phyloP scores from a whole-genome alignment of 2,329 filamentous ascomycete species.

The Sporothrix pallida region DNA sequence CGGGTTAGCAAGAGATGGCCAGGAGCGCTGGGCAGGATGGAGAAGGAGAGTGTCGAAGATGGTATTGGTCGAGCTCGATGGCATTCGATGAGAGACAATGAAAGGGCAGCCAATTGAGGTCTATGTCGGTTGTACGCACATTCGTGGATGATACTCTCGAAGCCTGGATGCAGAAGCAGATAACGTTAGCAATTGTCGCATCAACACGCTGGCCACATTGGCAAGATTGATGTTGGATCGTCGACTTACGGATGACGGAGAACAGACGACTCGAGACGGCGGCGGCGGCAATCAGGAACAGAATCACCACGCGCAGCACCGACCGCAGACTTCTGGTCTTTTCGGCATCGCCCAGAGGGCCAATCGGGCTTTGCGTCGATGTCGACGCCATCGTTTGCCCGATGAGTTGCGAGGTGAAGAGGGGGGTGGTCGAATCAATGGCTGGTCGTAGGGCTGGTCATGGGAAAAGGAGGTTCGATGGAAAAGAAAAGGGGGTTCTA shows the following conservation, averaged over 20 bases:
- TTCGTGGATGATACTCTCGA: constrained; percentile 99
- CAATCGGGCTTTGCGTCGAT: constrained; percentile 47
- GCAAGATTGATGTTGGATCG: neutral
- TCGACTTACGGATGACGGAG: constrained; percentile 88
- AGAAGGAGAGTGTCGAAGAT: neutral
- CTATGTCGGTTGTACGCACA: constrained; percentile 66
- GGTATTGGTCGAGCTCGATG: too few species aligned
- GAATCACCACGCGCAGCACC: constrained; percentile 85
- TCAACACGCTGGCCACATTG: neutral
- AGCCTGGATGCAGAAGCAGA: constrained; percentile 60
- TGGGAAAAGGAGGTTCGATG: neutral
- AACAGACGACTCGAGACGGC: constrained; percentile 93
- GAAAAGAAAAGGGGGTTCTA: neutral
- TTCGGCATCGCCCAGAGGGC: constrained; percentile 74
- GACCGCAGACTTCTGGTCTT: constrained; percentile 82
- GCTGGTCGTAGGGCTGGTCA: neutral
- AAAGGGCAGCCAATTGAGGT: constrained; percentile 32
- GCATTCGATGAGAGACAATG: neutral
- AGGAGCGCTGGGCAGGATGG: neutral
- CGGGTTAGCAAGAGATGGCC: constrained; percentile 40
- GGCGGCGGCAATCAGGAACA: constrained; percentile 87
- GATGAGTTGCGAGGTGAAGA: constrained; percentile 20
- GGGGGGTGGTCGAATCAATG: constrained; percentile 7
- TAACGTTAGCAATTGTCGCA: constrained; percentile 25
- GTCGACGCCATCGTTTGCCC: constrained; percentile 53